Conservation (phyloP, 495 filamentous ascomycete genomes). For the Mytilinidion resinicola region DNA sequence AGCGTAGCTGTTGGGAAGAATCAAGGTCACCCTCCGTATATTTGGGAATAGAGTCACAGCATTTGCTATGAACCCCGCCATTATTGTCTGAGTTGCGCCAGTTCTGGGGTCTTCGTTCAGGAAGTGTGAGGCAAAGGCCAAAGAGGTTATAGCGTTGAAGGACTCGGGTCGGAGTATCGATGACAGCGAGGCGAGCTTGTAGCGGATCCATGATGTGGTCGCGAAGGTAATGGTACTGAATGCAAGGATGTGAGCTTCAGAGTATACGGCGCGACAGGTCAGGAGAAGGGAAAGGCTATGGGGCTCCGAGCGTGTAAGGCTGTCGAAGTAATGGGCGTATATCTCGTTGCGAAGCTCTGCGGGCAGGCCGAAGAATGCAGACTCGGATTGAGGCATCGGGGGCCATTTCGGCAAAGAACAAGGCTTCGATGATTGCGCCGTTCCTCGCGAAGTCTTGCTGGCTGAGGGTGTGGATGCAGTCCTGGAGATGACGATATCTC, state of each 20-base stretch:
- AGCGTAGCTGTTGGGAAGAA: not conserved
- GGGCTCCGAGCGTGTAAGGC: not conserved
- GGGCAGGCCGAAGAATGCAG: not conserved
- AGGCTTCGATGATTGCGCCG: too few relatives aligned
- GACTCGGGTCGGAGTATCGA: not conserved
- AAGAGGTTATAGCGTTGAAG: not conserved
- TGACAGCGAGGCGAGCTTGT: not conserved
- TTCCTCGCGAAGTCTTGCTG: too few relatives aligned
- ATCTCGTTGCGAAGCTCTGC: conserved; percentile 1
- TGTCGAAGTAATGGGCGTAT: not conserved
- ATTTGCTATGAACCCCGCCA: not conserved
- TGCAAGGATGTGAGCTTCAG: not conserved
- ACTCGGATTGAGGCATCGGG: not conserved
- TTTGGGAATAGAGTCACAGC: not conserved
- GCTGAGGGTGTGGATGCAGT: too few relatives aligned
- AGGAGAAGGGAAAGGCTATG: not conserved
- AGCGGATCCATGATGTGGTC: not conserved
- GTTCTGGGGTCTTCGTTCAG: not conserved
- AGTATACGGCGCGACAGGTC: not conserved
- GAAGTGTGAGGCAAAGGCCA: not conserved
- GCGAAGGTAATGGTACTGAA: not conserved
- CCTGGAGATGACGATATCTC: too few relatives aligned
- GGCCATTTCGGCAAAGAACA: too few relatives aligned
- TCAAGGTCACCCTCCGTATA: not conserved
- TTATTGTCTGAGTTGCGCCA: not conserved